A percentile compares a stretch with the other conserved stretches of the same genome.
Conservation (phyloP, 2,329 filamentous ascomycete genomes). For the Sporothrix inflata region DNA sequence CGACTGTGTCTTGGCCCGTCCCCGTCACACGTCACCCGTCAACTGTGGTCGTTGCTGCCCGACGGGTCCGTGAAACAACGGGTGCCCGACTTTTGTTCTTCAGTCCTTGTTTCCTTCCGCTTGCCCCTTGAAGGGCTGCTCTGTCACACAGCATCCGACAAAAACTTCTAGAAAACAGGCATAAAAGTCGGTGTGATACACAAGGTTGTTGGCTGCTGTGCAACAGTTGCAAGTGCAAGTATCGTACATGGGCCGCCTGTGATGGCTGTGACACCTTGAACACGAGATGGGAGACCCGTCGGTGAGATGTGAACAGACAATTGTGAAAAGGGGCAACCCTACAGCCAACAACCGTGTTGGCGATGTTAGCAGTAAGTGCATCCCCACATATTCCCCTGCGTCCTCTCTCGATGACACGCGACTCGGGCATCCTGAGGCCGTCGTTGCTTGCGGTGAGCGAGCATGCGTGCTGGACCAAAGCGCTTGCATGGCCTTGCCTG, state of each 20-base stretch:
- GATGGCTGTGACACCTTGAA: neutral
- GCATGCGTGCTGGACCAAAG: neutral
- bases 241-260: neutral
- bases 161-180: neutral
- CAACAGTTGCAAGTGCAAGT: neutral
- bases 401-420: neutral
- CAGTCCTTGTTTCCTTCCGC: neutral
- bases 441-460: neutral
- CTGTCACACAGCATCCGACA: neutral
- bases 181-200: conserved; percentile 19
- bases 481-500: neutral
- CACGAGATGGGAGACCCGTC: neutral
- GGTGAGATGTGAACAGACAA: neutral
- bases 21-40: neutral
- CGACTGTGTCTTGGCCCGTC: neutral
- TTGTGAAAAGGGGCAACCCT: neutral
- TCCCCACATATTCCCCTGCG: neutral
- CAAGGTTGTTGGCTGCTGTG: neutral
- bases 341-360: neutral
- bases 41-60: neutral
- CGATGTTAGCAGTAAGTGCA: conserved; percentile 1
- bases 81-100: neutral
- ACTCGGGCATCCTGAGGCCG: neutral
- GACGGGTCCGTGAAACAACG: neutral
- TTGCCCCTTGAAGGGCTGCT: neutral